These are phyloP conservation scores for Blepharisma stoltei DNA, from an alignment of 73 alveolate species.

Conservation along the genomic window DNA sequence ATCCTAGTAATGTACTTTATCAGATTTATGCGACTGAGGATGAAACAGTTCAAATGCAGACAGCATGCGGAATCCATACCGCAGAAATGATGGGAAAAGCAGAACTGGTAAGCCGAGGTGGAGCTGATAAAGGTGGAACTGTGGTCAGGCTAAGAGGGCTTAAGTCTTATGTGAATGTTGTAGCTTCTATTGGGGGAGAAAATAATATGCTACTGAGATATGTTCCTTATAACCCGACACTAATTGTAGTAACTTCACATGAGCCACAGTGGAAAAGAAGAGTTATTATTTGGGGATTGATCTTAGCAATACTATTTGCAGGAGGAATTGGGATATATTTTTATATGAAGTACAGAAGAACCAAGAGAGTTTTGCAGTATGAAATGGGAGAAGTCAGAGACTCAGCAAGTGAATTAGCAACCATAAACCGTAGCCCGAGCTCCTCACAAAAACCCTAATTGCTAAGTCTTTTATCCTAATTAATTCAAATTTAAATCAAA, in stretches of 20 bases:
- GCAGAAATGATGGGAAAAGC: not conserved
- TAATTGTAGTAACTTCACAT: not conserved
- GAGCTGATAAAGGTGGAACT: not conserved
- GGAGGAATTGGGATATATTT: not conserved
- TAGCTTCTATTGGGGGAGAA: not conserved
- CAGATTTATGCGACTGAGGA: not conserved
- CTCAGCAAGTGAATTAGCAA: not conserved
- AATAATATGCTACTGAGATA: not conserved
- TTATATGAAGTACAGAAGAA: not conserved
- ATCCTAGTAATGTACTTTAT: not conserved
- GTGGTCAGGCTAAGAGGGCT: not conserved
- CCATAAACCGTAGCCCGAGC: too few species aligned
- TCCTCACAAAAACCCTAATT: too few species aligned
- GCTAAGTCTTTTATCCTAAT: too few species aligned
- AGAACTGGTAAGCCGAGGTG: not conserved
- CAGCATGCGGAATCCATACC: conserved; percentile 1
- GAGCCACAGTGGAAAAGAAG: not conserved
- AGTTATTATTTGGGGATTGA: not conserved
- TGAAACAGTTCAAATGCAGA: not conserved
- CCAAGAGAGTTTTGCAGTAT: not conserved
- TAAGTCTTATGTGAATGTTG: not conserved
- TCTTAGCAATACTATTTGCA: not conserved
- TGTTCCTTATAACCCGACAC: conserved; percentile 8
- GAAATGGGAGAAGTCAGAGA: conserved; percentile 6
- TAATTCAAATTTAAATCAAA: too few species aligned